Conservation (phyloP, 1,284 basidiomycete genomes). For the Puccinia novopanici region DNA sequence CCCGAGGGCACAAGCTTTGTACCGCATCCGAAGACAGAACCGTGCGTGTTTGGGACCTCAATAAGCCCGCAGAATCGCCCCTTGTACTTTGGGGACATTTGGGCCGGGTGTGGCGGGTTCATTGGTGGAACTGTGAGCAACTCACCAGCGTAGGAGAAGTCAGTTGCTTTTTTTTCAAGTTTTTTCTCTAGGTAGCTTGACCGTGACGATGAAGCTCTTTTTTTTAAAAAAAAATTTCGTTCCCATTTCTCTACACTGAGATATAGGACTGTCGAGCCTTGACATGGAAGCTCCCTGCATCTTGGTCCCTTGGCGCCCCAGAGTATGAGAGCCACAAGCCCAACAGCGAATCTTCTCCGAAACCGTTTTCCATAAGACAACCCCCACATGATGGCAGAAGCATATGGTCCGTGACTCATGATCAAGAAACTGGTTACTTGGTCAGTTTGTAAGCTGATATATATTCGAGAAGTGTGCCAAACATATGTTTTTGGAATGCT, state of each 20-base stretch:
- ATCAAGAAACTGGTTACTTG: slow-evolving; percentile 15
- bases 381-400: slow-evolving; percentile 4
- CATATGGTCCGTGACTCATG: slow-evolving; percentile 18
- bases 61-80: background rate
- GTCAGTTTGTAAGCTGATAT: background rate
- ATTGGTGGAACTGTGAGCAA: slow-evolving; percentile 29
- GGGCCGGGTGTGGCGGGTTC: slow-evolving; percentile 17
- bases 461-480: background rate
- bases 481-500: too few relatives aligned
- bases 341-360: background rate
- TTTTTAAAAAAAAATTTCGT: background rate
- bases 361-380: slow-evolving; percentile 6
- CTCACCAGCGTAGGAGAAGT: slow-evolving; percentile 27
- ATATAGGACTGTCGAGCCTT: slow-evolving; percentile 28
- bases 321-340: background rate
- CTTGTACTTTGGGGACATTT: slow-evolving; percentile 13
- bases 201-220: too few relatives aligned
- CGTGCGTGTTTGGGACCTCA: slow-evolving; percentile 20
- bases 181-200: background rate
- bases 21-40: slow-evolving; percentile 26
- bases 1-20: background rate
- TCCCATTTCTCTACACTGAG: background rate
- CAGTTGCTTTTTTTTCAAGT: background rate
- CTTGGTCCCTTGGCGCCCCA: background rate
- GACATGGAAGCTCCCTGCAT: slow-evolving; percentile 12